phyloP scores from a whole-genome alignment of 768 basidiomycete genomes.

The Cytidiella melzeri region DNA sequence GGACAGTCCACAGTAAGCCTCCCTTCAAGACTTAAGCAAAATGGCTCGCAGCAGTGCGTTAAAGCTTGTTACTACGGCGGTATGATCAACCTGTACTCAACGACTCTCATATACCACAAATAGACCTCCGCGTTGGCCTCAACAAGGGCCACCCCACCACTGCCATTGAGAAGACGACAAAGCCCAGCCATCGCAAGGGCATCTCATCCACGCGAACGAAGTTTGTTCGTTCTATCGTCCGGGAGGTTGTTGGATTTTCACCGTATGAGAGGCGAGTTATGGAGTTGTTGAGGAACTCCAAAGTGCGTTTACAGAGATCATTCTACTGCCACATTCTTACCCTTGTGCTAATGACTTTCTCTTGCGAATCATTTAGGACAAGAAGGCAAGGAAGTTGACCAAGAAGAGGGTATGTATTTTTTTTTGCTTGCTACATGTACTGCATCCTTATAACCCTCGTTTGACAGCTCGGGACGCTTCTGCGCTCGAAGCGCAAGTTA shows the following conservation, averaged over 20 bases:
- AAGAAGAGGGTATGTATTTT: constrained; percentile 89
- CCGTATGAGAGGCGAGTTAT: constrained; percentile 97
- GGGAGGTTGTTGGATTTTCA: constrained; percentile 97
- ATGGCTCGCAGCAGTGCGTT: constrained; percentile 77
- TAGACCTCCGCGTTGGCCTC: constrained; percentile 79
- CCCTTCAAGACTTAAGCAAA: constrained; percentile 54
- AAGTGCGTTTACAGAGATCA: constrained; percentile 58
- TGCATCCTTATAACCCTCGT: no score
- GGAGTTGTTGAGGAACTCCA: constrained; percentile 97
- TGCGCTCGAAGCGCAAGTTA: constrained; percentile 97
- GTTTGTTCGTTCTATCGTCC: constrained; percentile 88
- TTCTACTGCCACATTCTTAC: background rate
- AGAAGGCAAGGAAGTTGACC: constrained; percentile 98
- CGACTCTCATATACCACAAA: background rate
- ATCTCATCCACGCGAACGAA: constrained; percentile 83
- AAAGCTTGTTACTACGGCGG: background rate
- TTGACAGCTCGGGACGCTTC: constrained; percentile 86
- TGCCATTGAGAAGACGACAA: constrained; percentile 62
- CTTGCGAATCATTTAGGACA: constrained; percentile 57
- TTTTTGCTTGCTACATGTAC: background rate
- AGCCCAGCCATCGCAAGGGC: constrained; percentile 92
- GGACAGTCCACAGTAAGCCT: constrained; percentile 16
- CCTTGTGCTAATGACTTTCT: constrained; percentile 9
- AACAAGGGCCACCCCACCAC: constrained; percentile 92
- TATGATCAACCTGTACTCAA: background rate